A percentile compares a stretch with the other conserved stretches of the same genome.
Conservation (phyloP, 768 basidiomycete genomes). For the Hemileccinum impolitum region DNA sequence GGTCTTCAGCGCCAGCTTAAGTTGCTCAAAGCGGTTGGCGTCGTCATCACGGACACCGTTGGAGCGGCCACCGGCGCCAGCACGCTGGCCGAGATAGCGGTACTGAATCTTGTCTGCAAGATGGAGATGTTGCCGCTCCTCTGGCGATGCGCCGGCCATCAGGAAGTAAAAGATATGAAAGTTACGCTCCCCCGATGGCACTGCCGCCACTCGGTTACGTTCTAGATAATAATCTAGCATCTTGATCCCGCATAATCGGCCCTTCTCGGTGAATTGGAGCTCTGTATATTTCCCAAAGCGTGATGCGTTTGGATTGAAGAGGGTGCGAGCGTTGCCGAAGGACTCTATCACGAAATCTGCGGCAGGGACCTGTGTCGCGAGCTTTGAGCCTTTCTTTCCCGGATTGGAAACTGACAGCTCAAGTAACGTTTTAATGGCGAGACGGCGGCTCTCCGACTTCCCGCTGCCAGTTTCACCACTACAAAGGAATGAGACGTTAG, state of each 20-base stretch:
- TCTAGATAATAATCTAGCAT: slow-evolving; percentile 97
- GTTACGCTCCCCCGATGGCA: slow-evolving; percentile 90
- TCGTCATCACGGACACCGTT: slow-evolving; percentile 70
- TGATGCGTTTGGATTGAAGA: slow-evolving; percentile 93
- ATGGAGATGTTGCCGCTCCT: slow-evolving; percentile 87
- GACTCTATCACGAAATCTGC: slow-evolving; percentile 94
- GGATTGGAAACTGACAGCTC: slow-evolving; percentile 85
- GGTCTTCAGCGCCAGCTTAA: slow-evolving; percentile 90
- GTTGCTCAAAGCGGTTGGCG: slow-evolving; percentile 84
- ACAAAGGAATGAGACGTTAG: slow-evolving; percentile 9
- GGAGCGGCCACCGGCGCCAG: slow-evolving; percentile 38
- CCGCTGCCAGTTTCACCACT: slow-evolving; percentile 94
- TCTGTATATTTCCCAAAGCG: slow-evolving; percentile 98
- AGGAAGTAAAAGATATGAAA: slow-evolving; percentile 99
- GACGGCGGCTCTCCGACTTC: slow-evolving; percentile 85
- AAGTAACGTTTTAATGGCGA: slow-evolving; percentile 91
- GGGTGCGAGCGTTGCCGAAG: slow-evolving; percentile 89
- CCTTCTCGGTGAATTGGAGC: slow-evolving; percentile 92
- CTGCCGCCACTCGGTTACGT: slow-evolving; percentile 80
- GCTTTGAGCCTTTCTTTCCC: slow-evolving; percentile 92
- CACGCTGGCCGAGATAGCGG: slow-evolving; percentile 80
- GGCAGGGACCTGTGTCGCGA: slow-evolving; percentile 81
- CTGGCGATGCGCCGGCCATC: slow-evolving; percentile 82
- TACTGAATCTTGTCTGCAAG: slow-evolving; percentile 79
- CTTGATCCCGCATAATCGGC: slow-evolving; percentile 85